phyloP scores from a whole-genome alignment of 148 eudicot species.

The Rheum nobile region DNA sequence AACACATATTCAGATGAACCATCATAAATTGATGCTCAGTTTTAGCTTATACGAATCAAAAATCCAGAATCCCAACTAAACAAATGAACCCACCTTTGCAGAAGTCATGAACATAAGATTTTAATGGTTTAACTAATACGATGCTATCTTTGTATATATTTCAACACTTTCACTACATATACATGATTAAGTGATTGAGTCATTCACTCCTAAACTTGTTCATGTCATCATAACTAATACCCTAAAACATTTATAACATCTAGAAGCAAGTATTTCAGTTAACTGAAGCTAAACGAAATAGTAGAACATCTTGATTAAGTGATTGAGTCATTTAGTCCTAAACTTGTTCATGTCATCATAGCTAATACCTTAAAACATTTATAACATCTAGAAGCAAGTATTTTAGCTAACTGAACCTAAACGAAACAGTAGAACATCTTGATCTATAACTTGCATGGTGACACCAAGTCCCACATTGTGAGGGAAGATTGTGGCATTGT shows the following conservation, averaged over 20 bases:
- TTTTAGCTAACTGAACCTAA: neutral
- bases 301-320: too few relatives aligned
- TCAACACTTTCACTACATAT: too few relatives aligned
- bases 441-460: conserved; percentile 34
- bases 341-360: too few relatives aligned
- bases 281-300: too few relatives aligned
- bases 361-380: too few relatives aligned
- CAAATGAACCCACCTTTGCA: neutral
- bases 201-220: too few relatives aligned
- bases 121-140: neutral
- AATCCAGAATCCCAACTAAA: neutral
- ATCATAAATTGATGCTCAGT: neutral
- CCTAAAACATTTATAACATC: too few relatives aligned
- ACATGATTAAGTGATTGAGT: neutral
- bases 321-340: too few relatives aligned
- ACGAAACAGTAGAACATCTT: neutral
- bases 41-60: neutral
- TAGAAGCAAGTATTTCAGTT: too few relatives aligned
- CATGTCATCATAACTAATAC: too few relatives aligned
- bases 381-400: too few relatives aligned
- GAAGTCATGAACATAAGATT: neutral
- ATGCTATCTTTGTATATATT: too few relatives aligned
- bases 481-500: conserved; percentile 63
- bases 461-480: conserved; percentile 68
- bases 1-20: neutral